These are phyloP conservation scores for Trametes pubescens DNA, from an alignment of 1,284 basidiomycete species.

Conservation along the genomic window DNA sequence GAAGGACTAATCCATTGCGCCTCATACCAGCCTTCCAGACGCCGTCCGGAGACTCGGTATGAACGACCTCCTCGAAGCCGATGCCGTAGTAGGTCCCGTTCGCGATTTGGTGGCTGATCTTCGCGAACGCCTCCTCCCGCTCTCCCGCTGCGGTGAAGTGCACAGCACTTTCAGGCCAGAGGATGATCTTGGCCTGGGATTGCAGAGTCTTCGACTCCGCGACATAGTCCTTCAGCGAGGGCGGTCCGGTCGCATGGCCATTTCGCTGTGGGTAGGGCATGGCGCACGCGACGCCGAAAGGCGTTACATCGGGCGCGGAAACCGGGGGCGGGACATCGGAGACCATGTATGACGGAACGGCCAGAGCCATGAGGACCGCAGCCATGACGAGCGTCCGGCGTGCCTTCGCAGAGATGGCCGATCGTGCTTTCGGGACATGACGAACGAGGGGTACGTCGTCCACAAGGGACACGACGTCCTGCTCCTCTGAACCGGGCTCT, in stretches of 20 bases:
- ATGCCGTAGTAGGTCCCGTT: conserved; percentile 63
- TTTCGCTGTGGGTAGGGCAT: conserved; percentile 54
- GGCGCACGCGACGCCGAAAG: conserved; percentile 69
- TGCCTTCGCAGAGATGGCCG: conserved; percentile 22
- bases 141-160: conserved; percentile 60
- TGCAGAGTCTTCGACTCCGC: conserved; percentile 57
- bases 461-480: conserved; percentile 22
- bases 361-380: conserved; percentile 53
- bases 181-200: conserved; percentile 59
- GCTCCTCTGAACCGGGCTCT: conserved; percentile 21
- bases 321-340: conserved; percentile 55
- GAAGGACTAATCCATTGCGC: conserved; percentile 70
- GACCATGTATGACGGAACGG: conserved; percentile 62
- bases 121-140: conserved; percentile 56
- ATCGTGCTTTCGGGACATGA: background rate
- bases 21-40: conserved; percentile 47
- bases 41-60: conserved; percentile 43
- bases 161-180: conserved; percentile 85
- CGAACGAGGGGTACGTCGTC: conserved; percentile 14
- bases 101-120: conserved; percentile 46
- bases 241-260: conserved; percentile 45
- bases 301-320: conserved; percentile 53
- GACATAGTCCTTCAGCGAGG: conserved; percentile 67
- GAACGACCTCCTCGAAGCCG: conserved; percentile 67
- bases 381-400: conserved; percentile 47